Percentiles rank a stretch among this genome's conserved stretches.
phyloP scores from a whole-genome alignment of 2,329 filamentous ascomycete species.

The Cladophialophora exuberans region DNA sequence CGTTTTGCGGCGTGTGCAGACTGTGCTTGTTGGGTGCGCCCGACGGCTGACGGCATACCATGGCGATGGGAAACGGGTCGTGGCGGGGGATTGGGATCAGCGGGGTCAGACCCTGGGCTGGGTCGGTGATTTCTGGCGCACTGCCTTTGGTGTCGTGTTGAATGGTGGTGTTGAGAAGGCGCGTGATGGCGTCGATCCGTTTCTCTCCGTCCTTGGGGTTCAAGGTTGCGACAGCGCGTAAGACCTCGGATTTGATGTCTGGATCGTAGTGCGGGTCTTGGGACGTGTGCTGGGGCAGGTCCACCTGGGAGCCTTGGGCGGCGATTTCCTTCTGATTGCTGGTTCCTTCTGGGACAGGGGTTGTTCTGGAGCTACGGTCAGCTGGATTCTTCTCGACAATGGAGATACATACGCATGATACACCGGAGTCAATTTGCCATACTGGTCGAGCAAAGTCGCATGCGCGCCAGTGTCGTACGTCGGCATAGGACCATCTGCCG shows the following conservation, averaged over 20 bases:
- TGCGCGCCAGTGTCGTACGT: conserved; percentile 28
- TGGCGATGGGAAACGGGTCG: conserved; percentile 68
- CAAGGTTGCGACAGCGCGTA: conserved; percentile 63
- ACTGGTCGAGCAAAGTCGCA: conserved; percentile 30
- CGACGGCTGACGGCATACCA: conserved; percentile 71
- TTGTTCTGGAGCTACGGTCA: conserved; percentile 17
- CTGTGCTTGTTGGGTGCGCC: conserved; percentile 65
- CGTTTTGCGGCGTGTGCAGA: conserved; percentile 72
- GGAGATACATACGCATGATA: conserved; percentile 21
- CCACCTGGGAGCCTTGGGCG: conserved; percentile 16
- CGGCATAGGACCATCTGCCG: conserved; percentile 38
- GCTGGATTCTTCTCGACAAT: background rate
- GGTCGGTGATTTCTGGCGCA: conserved; percentile 56
- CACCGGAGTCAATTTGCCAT: conserved; percentile 16
- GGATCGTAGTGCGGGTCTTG: conserved; percentile 67
- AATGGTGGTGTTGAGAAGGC: conserved; percentile 67
- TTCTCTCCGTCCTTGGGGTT: conserved; percentile 56
- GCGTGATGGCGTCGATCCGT: conserved; percentile 61
- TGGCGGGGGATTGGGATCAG: conserved; percentile 62
- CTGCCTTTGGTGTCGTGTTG: conserved; percentile 55
- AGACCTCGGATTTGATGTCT: conserved; percentile 63
- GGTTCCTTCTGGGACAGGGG: conserved; percentile 15
- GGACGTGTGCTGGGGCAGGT: conserved; percentile 59
- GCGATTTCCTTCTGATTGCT: conserved; percentile 28
- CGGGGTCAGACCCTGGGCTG: conserved; percentile 65